phyloP scores from a whole-genome alignment of 1,284 basidiomycete species.

The Cryptococcus deneoformans region DNA sequence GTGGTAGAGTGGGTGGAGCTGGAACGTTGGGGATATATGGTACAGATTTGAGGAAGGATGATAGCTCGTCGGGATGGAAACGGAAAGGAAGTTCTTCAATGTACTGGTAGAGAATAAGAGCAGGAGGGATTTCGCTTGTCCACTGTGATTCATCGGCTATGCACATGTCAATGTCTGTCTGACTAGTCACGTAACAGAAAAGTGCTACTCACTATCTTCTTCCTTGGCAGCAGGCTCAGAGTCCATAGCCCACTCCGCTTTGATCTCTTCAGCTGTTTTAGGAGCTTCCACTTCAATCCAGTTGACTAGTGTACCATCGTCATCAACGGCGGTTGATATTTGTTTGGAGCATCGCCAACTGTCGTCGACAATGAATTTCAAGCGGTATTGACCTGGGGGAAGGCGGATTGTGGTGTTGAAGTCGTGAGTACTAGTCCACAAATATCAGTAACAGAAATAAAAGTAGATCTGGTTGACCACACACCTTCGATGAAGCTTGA shows the following conservation, averaged over 20 bases:
- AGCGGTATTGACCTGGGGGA: slow-evolving; percentile 87
- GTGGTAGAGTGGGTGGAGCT: slow-evolving; percentile 77
- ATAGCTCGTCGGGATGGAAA: slow-evolving; percentile 38
- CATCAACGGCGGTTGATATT: slow-evolving; percentile 87
- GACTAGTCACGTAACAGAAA: background rate
- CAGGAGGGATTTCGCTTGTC: slow-evolving; percentile 71
- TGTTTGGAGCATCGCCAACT: slow-evolving; percentile 72
- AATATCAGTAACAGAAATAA: background rate
- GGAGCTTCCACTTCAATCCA: slow-evolving; percentile 64
- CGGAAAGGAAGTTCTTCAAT: slow-evolving; percentile 74
- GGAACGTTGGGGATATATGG: slow-evolving; percentile 58
- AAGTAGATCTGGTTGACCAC: slow-evolving; percentile 11
- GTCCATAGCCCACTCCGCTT: slow-evolving; percentile 47
- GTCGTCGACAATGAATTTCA: slow-evolving; percentile 95
- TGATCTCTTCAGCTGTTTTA: slow-evolving; percentile 44
- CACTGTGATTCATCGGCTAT: slow-evolving; percentile 54
- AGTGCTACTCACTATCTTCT: slow-evolving; percentile 33
- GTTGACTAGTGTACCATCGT: slow-evolving; percentile 92
- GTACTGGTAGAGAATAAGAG: slow-evolving; percentile 70
- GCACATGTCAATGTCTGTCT: background rate
- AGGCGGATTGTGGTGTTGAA: slow-evolving; percentile 56
- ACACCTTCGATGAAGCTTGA: slow-evolving; percentile 52
- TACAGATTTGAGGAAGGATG: slow-evolving; percentile 48
- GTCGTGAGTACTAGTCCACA: slow-evolving; percentile 45
- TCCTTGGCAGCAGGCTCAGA: slow-evolving; percentile 30